Base-by-base conservation (phyloP, 225 moss, liverwort and hornwort species). In the Neckera pumila region DNA sequence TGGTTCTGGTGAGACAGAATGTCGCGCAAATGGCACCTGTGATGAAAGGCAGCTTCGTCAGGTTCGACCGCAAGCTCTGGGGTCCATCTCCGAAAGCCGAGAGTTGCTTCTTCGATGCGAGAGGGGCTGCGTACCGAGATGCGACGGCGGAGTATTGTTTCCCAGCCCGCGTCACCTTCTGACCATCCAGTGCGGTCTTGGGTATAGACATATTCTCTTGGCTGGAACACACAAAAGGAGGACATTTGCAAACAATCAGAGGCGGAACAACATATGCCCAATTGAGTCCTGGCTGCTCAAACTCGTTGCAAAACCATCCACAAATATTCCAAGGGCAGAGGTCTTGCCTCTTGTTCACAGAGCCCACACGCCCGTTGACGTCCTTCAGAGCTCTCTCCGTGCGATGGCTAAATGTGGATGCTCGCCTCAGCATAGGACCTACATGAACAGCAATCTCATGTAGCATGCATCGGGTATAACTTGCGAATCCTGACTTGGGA, bases 301-400 rank as follows among this genome's bases (percentile, higher is more conserved):
- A 25, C 42, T 81, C 33, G 72, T 42, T 19, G 47, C 31, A 61
- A 42, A 47, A 63, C 11, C 25, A 6, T 53, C 14, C 11, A 67
- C 17, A 45, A 30, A 59, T 28, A 47, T 9, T 56, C 31, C 31
- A 26, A 76, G 51, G 58, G 6, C 33, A 53, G 76, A 51, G 70
- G 5, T 58, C 84, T 87, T 88, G 63, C 93, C 92, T 93, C 71
- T 88, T 92, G 79, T 93, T 89, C 33, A 93, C 84, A 38, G 81
- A 77, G 26, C 82, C 89, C 42, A 86, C 57, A 47, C 92, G 93
- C 23, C 93, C 92, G 87, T 93, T 93, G 40, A 85, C 56, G 74
- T 93, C 93, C 82, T 91, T 92, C 88, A 93, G 88, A 47, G 92
- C 91, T 89, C 91, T 89, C 84, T 92, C 93, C 82, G 92, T 92